These are phyloP conservation scores for Brettanomyces naardenensis DNA, from an alignment of 805 yeast species.

Conservation along the genomic window DNA sequence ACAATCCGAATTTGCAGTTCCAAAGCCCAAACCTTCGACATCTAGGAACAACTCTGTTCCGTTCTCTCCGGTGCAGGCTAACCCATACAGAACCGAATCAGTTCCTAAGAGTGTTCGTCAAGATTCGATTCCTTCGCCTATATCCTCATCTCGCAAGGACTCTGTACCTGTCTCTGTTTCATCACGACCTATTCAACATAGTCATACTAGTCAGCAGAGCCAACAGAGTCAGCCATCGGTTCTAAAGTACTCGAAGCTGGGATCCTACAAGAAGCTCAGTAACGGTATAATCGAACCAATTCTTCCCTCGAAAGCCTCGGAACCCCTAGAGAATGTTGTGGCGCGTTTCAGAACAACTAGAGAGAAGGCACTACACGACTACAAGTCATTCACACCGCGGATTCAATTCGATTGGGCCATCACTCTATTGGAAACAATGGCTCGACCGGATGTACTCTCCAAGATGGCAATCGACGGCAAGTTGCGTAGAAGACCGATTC, in stretches of 20 bases:
- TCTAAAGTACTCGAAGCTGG: constrained; percentile 11
- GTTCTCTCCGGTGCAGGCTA: not conserved
- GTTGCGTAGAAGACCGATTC: constrained; percentile 30
- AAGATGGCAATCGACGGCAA: constrained; percentile 42
- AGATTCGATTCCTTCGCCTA: not conserved
- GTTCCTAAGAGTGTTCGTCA: not conserved
- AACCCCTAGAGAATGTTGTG: constrained; percentile 18
- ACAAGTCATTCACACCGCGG: constrained; percentile 34
- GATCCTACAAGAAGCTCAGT: constrained; percentile 14
- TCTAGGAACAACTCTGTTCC: not conserved
- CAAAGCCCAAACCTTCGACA: not conserved
- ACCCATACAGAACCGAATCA: not conserved
- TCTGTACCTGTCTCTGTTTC: not conserved
- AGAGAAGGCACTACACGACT: constrained; percentile 28
- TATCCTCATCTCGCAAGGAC: not conserved
- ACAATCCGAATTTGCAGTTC: not conserved
- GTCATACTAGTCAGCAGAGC: no score
- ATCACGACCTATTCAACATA: not conserved
- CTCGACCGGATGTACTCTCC: constrained; percentile 32
- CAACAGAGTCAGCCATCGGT: constrained; percentile 1
- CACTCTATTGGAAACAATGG: constrained; percentile 40
- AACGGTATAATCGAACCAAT: constrained; percentile 23
- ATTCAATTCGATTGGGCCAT: constrained; percentile 63
- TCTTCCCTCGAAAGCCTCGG: constrained; percentile 23
- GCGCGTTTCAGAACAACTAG: constrained; percentile 23